Conservation (phyloP, 2,329 filamentous ascomycete genomes). For the Penicillium sp. region DNA sequence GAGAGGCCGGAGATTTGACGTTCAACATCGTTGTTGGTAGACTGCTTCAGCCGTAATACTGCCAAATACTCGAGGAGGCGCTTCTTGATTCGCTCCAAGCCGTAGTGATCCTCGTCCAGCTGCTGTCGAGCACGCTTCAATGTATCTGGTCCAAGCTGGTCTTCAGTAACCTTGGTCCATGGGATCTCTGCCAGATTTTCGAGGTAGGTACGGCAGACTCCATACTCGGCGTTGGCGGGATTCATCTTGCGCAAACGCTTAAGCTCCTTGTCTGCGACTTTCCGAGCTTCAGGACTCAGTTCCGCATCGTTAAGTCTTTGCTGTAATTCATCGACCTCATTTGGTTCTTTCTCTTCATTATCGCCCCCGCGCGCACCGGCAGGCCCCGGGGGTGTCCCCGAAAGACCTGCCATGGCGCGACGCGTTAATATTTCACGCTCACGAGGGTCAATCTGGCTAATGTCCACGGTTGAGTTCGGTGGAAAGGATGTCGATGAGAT, state of each 20-base stretch:
- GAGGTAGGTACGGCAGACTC: slow-evolving; percentile 85
- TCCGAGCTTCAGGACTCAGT: slow-evolving; percentile 75
- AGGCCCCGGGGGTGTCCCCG: slow-evolving; percentile 38
- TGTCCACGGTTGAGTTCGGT: slow-evolving; percentile 53
- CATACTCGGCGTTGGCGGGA: slow-evolving; percentile 90
- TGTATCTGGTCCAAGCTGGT: slow-evolving; percentile 76
- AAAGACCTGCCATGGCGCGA: slow-evolving; percentile 42
- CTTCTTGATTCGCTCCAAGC: slow-evolving; percentile 95
- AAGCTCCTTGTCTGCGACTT: slow-evolving; percentile 84
- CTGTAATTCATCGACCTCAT: slow-evolving; percentile 85
- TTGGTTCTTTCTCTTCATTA: slow-evolving; percentile 71
- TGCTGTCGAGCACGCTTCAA: slow-evolving; percentile 75
- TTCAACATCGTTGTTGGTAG: slow-evolving; percentile 76
- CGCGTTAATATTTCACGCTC: slow-evolving; percentile 42
- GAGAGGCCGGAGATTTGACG: slow-evolving; percentile 60
- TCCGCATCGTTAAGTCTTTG: slow-evolving; percentile 78
- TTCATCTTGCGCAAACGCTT: slow-evolving; percentile 91
- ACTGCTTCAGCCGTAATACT: slow-evolving; percentile 90
- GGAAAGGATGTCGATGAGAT: slow-evolving; percentile 63
- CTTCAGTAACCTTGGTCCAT: slow-evolving; percentile 78
- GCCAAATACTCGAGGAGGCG: slow-evolving; percentile 89
- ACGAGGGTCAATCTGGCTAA: slow-evolving; percentile 46
- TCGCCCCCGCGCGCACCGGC: slow-evolving; percentile 46
- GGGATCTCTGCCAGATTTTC: slow-evolving; percentile 92
- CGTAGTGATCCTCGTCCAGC: slow-evolving; percentile 93